Evolutionary conservation across 805 yeast species (phyloP).

Genomic region (Candida ulmi): DNA sequence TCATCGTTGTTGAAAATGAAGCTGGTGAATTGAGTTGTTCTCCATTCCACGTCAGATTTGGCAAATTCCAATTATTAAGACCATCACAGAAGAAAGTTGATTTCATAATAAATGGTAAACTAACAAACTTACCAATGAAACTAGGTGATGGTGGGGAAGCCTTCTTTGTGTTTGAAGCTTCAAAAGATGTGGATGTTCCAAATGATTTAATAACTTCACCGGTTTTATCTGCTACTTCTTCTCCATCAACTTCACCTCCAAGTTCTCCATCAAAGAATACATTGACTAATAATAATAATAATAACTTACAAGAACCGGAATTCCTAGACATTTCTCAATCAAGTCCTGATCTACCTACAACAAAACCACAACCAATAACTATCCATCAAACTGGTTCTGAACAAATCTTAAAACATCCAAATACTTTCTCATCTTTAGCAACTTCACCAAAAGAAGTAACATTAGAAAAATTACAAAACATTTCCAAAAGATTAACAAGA

Average conservation of each 20-base stretch:
- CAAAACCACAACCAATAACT: constrained; percentile 9
- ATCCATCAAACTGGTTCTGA: neutral
- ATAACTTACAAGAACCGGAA: constrained; percentile 39
- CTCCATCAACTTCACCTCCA: constrained; percentile 18
- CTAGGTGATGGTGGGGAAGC: constrained; percentile 98
- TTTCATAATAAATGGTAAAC: constrained; percentile 75
- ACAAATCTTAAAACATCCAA: constrained; percentile 1
- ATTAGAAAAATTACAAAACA: constrained; percentile 52
- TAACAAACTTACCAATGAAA: constrained; percentile 88
- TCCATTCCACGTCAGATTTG: constrained; percentile 95
- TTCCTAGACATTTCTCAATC: constrained; percentile 37
- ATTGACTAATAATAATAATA: too few relatives aligned
- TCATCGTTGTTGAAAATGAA: constrained; percentile 87
- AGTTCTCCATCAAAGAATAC: constrained; percentile 16
- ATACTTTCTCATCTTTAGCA: constrained; percentile 9
- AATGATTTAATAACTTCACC: constrained; percentile 49
- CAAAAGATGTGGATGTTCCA: constrained; percentile 56
- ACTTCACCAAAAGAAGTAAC: constrained; percentile 33
- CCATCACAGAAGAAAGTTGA: constrained; percentile 96
- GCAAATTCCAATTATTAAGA: constrained; percentile 84
- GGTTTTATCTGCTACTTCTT: constrained; percentile 21
- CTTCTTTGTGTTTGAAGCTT: constrained; percentile 89
- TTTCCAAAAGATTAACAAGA: constrained; percentile 58
- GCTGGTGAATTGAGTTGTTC: constrained; percentile 77
- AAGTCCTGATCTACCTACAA: constrained; percentile 8